Evolutionary conservation across 306 rosid species (phyloP).

Genomic region (Macrotyloma uniflorum): DNA sequence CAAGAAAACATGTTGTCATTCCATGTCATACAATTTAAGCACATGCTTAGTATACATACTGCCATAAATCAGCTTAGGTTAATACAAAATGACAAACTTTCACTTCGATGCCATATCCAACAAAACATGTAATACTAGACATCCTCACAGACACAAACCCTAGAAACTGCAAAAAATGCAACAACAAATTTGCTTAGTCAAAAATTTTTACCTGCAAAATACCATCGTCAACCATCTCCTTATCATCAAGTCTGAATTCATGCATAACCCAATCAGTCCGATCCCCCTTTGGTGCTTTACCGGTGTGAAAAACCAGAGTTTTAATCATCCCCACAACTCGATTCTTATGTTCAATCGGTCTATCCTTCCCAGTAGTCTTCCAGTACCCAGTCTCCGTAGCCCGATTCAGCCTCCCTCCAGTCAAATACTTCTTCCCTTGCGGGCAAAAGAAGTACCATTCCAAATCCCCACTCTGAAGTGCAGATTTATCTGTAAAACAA

Average conservation of each 20-base stretch:
- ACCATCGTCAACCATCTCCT: constrained; percentile 38
- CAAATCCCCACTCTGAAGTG: constrained; percentile 60
- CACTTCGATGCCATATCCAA: background rate
- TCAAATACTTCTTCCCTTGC: constrained; percentile 60
- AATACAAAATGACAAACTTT: constrained; percentile 14
- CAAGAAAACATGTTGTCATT: background rate
- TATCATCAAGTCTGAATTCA: constrained; percentile 69
- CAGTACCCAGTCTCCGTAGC: constrained; percentile 70
- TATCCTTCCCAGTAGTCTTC: constrained; percentile 90
- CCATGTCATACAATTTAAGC: constrained; percentile 4
- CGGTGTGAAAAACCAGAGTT: constrained; percentile 68
- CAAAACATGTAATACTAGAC: constrained; percentile 18
- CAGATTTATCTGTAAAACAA: constrained; percentile 53
- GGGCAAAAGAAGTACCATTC: constrained; percentile 83
- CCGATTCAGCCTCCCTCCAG: constrained; percentile 74
- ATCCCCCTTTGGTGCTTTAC: constrained; percentile 58
- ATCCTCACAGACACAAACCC: constrained; percentile 19
- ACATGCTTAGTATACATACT: background rate
- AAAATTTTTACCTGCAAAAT: constrained; percentile 53
- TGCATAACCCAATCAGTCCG: constrained; percentile 94
- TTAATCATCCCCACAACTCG: constrained; percentile 65
- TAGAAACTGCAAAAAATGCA: background rate
- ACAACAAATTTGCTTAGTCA: background rate
- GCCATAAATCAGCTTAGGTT: constrained; percentile 3
- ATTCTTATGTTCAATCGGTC: constrained; percentile 35